A percentile compares a stretch with the other conserved stretches of the same genome.
Conservation (phyloP, 2,329 filamentous ascomycete genomes). For the Sporothrix phasma region DNA sequence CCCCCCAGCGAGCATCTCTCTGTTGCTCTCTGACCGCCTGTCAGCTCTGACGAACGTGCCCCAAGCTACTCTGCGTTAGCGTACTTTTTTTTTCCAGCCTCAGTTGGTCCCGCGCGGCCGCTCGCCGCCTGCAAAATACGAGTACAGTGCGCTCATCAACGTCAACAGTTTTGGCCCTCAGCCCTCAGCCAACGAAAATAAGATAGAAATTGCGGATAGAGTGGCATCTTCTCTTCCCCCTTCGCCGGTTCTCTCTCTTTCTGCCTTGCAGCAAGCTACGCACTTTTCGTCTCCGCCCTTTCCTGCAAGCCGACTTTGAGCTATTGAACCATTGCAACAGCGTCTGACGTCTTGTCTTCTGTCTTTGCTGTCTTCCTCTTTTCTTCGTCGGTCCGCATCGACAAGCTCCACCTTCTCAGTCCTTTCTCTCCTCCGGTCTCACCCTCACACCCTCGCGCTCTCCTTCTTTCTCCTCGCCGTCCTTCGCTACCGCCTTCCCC, state of each 20-base stretch:
- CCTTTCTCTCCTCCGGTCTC: not conserved
- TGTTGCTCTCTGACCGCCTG: not conserved
- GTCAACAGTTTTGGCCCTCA: slow-evolving; percentile 10
- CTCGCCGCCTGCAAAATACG: not conserved
- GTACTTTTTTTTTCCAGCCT: slow-evolving; percentile 1
- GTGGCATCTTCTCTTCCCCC: not conserved
- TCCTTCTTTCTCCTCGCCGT: not conserved
- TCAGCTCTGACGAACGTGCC: not conserved
- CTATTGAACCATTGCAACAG: not conserved
- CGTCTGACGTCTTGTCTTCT: too few species aligned
- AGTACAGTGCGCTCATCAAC: not conserved
- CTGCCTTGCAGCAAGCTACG: not conserved
- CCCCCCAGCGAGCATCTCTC: not conserved
- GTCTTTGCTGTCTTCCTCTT: not conserved
- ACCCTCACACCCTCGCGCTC: not conserved
- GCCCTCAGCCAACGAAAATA: not conserved
- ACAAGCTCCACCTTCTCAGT: not conserved
- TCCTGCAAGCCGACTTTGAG: not conserved
- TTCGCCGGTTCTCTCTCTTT: not conserved
- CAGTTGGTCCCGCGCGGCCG: not conserved
- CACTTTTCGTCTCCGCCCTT: not conserved
- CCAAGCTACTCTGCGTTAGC: not conserved
- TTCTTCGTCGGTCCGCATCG: not conserved
- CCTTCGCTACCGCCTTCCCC: not conserved
- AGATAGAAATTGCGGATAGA: not conserved